Base-by-base conservation (phyloP, 768 basidiomycete genomes). In the Hypholoma sublateritium region DNA sequence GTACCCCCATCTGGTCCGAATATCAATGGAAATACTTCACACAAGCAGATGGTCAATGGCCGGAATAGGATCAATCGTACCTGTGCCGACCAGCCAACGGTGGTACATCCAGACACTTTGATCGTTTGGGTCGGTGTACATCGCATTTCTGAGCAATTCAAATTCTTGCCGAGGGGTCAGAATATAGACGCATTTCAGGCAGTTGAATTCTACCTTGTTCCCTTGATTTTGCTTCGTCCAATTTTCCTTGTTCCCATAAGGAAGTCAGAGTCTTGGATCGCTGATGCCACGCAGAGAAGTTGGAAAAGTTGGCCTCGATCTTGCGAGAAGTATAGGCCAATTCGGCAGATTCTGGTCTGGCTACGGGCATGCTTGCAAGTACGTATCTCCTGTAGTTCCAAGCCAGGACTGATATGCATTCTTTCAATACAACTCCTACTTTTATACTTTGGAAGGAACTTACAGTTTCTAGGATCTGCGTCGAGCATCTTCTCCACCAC, bases 271-370 rank as follows among this genome's bases (percentile, higher is more conserved):
- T 77, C 66, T 94, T 96, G 1, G 93, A 92, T 34, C 97, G 85
- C 63, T 97, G 95, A 70, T 99, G 97, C 97, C 97, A 99, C 19
- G 97, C 97, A 60, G 94, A 96, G 69, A 97, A 98, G 69, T 99
- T 98, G 34, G 93, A 96, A 68, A 98, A 95, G 66, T 93, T 98
- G 48, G 88, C 77, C 70, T 91, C 88, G 61, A 99, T 98, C 78
- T 98, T 98, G 58, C 81, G 83, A 43, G 82, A 85, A 2, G 97
- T 98, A 67, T 92, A 98, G 0, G 77, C 79, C 24, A 99, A 73
- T 68, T 98, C 97, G n/a, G 84, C 77, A 4, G 69, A 72, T 39
- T 82, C 75, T 3, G 87, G 74, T 57, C 77, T 76, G 46, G 77
- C 79, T 13, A 77, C 71, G 0, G 89, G 87, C 73, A 92, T 86